Evolutionary conservation across 73 alveolate genomes (phyloP).

Genomic region (Paramecium biaurelia): DNA sequence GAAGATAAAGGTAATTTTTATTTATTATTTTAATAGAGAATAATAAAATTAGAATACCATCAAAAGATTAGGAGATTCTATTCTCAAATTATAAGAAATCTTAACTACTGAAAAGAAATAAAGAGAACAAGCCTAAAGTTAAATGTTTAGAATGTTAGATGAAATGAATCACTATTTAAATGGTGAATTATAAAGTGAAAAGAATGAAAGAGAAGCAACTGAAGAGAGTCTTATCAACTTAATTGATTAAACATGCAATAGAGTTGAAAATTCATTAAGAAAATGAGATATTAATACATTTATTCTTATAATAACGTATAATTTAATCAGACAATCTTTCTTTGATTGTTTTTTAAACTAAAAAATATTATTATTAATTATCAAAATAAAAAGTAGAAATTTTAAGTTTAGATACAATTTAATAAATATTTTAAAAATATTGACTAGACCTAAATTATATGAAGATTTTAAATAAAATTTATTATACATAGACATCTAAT

Average conservation of each 20-base stretch:
- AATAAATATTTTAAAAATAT: neutral
- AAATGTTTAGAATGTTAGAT: constrained; percentile 76
- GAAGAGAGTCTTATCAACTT: constrained; percentile 75
- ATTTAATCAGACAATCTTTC: too few species aligned
- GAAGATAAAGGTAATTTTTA: neutral
- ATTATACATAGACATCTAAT: neutral
- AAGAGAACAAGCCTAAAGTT: constrained; percentile 71
- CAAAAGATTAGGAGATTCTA: constrained; percentile 68
- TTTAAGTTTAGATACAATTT: neutral
- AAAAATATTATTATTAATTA: too few species aligned
- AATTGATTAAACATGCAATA: constrained; percentile 76
- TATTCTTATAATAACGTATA: neutral
- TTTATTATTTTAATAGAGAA: constrained; percentile 55
- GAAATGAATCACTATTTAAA: constrained; percentile 73
- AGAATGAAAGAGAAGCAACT: constrained; percentile 71
- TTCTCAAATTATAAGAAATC: constrained; percentile 75
- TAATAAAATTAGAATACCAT: constrained; percentile 64
- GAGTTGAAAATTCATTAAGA: constrained; percentile 79
- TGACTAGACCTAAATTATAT: too few species aligned
- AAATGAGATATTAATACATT: neutral
- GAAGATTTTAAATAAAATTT: neutral
- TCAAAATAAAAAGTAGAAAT: too few species aligned
- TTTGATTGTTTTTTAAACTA: neutral
- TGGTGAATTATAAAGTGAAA: constrained; percentile 66
- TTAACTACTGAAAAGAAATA: constrained; percentile 65